Evolutionary conservation across 495 filamentous ascomycete genomes (phyloP).

Genomic region (Lentithecium fluviatile): DNA sequence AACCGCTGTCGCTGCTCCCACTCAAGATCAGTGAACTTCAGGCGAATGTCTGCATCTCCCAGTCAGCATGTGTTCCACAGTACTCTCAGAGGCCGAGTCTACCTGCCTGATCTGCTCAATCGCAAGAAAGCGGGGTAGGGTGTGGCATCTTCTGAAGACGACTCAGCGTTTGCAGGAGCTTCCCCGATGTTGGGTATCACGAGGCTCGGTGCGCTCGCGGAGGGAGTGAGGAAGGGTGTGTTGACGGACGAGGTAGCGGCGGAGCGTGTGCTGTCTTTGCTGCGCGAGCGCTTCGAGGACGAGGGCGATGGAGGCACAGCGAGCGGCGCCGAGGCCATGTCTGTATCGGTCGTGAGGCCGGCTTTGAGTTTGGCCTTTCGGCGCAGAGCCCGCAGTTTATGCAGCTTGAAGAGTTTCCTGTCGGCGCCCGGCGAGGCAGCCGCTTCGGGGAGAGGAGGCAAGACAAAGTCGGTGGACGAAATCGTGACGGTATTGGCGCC

Average conservation of each 20-base stretch:
- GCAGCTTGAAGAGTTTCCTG: conserved; percentile 30
- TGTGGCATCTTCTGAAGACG: conserved; percentile 24
- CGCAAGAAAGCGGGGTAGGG: conserved; percentile 42
- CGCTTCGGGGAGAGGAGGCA: conserved; percentile 8
- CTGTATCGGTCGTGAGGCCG: conserved; percentile 15
- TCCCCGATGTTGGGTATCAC: conserved; percentile 20
- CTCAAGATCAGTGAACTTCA: conserved; percentile 60
- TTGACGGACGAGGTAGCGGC: conserved; percentile 21
- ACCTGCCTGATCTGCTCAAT: conserved; percentile 42
- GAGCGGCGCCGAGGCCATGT: conserved; percentile 27
- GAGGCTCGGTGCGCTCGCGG: conserved; percentile 26
- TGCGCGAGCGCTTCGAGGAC: conserved; percentile 38
- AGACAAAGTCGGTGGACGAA: conserved; percentile 13
- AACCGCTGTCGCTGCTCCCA: conserved; percentile 62
- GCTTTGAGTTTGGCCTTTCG: conserved; percentile 35
- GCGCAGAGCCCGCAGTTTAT: conserved; percentile 37
- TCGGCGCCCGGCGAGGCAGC: conserved; percentile 1
- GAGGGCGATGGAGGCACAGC: conserved; percentile 32
- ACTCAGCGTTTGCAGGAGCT: conserved; percentile 15
- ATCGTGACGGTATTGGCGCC: conserved; percentile 17
- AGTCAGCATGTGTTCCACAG: conserved; percentile 20
- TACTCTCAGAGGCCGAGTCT: conserved; percentile 10
- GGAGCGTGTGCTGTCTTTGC: conserved; percentile 31
- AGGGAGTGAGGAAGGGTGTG: conserved; percentile 22
- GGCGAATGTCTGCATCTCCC: conserved; percentile 35